Conservation (phyloP, 2,329 filamentous ascomycete genomes). For the Periconia sp. region DNA sequence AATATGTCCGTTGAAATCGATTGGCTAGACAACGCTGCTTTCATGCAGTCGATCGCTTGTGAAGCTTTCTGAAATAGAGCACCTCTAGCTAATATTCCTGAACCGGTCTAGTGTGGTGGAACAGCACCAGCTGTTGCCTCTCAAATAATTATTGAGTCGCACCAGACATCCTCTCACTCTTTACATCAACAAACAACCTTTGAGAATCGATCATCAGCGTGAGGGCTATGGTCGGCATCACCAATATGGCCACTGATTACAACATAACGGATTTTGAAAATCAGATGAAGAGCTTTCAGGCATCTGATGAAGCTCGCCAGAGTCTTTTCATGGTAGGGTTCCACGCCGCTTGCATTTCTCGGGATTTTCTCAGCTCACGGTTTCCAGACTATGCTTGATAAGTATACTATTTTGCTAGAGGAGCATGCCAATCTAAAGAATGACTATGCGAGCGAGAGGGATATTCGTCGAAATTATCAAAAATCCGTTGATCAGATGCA, state of each 20-base stretch:
- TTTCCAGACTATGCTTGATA: constrained; percentile 39
- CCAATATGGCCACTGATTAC: constrained; percentile 23
- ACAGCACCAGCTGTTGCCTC: no score
- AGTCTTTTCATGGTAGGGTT: constrained; percentile 37
- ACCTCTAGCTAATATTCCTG: no score
- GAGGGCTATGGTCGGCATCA: constrained; percentile 19
- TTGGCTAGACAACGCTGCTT: no score
- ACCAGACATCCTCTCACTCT: no score
- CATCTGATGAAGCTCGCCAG: constrained; percentile 45
- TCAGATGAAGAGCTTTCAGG: constrained; percentile 41
- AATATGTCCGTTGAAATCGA: no score
- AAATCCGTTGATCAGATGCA: constrained; percentile 25
- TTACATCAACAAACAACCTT: no score
- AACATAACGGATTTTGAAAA: constrained; percentile 25
- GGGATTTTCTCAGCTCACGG: background rate
- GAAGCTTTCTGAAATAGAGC: no score
- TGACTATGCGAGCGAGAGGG: constrained; percentile 39
- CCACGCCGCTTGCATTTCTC: constrained; percentile 6
- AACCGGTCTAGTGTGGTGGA: no score
- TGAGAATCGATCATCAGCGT: background rate
- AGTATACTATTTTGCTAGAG: constrained; percentile 29
- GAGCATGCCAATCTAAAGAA: constrained; percentile 33
- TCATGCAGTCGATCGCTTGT: no score
- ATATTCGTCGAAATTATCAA: constrained; percentile 40
- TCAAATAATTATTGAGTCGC: no score